phyloP scores from a whole-genome alignment of 371 early-diverging fungal species.

The Rhizopus stolonifer region DNA sequence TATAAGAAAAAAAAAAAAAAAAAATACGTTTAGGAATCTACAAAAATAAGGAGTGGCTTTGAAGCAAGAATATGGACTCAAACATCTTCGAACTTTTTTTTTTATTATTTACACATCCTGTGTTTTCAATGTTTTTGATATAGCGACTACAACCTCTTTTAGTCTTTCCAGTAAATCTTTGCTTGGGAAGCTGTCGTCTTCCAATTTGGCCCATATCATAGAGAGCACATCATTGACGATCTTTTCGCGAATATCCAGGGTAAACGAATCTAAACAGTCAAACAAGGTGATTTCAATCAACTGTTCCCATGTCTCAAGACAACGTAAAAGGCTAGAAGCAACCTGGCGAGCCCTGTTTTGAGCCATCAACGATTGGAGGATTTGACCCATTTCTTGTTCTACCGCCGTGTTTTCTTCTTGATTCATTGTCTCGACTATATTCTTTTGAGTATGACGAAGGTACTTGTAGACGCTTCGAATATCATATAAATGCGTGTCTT shows the following conservation, averaged over 20 bases:
- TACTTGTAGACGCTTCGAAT: conserved; percentile 52
- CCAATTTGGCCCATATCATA: conserved; percentile 50
- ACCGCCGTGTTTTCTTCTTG: conserved; percentile 40
- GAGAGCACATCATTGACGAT: conserved; percentile 60
- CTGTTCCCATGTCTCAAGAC: conserved; percentile 72
- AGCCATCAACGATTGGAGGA: conserved; percentile 50
- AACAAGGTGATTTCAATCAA: conserved; percentile 66
- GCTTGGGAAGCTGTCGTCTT: conserved; percentile 2
- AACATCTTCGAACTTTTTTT: too few species aligned
- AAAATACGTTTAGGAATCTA: too few species aligned
- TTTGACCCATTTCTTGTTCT: conserved; percentile 46
- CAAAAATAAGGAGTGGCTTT: too few species aligned
- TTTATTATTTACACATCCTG: too few species aligned
- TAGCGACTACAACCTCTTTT: conserved; percentile 48
- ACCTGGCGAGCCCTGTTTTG: conserved; percentile 63
- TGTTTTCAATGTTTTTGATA: conserved; percentile 41
- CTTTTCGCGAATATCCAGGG: conserved; percentile 58
- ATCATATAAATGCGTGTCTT: conserved; percentile 49
- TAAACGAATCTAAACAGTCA: conserved; percentile 58
- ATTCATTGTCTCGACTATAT: conserved; percentile 27
- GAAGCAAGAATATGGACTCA: too few species aligned
- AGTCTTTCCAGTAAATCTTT: conserved; percentile 39
- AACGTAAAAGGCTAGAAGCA: conserved; percentile 53
- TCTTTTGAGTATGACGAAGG: conserved; percentile 35
- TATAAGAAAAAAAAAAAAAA: neutral